Base-by-base conservation (phyloP, 2,329 filamentous ascomycete species). In the Elsinoe fawcettii region DNA sequence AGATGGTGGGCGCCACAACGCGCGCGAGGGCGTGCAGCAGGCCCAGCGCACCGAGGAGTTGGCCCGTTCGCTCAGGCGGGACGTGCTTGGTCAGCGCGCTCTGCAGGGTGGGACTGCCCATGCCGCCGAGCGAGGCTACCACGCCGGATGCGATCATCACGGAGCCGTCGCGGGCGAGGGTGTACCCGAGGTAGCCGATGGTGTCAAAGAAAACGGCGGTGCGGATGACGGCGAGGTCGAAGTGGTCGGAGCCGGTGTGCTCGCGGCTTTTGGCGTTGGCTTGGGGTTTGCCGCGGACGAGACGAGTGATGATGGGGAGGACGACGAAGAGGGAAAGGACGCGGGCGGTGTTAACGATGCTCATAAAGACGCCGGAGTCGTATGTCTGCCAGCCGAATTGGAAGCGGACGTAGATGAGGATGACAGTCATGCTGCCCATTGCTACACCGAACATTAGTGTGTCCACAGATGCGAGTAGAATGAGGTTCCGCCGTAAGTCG, bases 31-130 rank as follows among this genome's bases (percentile, higher is more conserved):
- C 87, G 71, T 97, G 92, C 58, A 97, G 73, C 60, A 97, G 76
- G 0, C 92, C 93, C 14, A 86, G 86, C 1, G 90, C 91, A 20
- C 93, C 93, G 0, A 99, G 79, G n/a, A 97, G 75, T 69, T 93
- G 85, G 0, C 93, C 93, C 0, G 93, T 86, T 47, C 82, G 81
- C 61, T 93, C 87, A 0, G 84, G 78, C 0, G 91, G 89, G 0
- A 97, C 86, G 69, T 97, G 93, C 69, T 96, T 97, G 18, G 90
- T 96, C 53, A 96, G 75, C 0, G 87, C 81, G 1, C 88, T 86
- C 66, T 95, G 90, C 51, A 95, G 77, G 0, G 88, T 93, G 1
- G 93, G 91, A 34, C 86, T 86, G 0, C 87, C 91, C 46, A 97
- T 84, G 1, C 91, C 91, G 22, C 92, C 92, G 37, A 95, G 73